Evolutionary conservation across 2,329 filamentous ascomycete species (phyloP).

Genomic region (Teratosphaeria zuluensis): DNA sequence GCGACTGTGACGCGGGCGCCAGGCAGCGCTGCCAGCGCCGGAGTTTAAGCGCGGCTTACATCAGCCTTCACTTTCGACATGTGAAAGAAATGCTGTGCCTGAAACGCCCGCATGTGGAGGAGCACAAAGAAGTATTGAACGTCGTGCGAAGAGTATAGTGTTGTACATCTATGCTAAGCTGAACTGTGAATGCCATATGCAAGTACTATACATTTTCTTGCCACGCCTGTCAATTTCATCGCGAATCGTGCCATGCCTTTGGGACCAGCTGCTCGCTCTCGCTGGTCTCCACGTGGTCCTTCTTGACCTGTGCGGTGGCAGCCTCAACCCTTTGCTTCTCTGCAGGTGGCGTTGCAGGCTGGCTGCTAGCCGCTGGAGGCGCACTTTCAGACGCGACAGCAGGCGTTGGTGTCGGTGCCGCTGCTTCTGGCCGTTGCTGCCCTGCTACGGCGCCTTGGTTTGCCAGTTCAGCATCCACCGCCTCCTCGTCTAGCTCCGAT

Average conservation of each 20-base stretch:
- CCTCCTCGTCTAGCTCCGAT: constrained; percentile 67
- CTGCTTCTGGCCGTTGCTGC: not conserved
- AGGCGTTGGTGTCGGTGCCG: not conserved
- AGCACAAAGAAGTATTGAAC: not conserved
- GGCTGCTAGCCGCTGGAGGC: constrained; percentile 3
- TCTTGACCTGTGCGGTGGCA: constrained; percentile 24
- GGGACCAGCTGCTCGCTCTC: constrained; percentile 40
- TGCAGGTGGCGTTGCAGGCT: constrained; percentile 9
- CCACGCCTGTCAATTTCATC: not conserved
- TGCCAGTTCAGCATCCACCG: constrained; percentile 10
- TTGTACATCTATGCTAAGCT: constrained; percentile 14
- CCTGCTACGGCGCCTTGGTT: constrained; percentile 7
- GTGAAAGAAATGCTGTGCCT: not conserved
- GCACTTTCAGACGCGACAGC: not conserved
- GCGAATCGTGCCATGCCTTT: constrained; percentile 39
- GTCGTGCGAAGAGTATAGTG: not conserved
- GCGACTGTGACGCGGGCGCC: not conserved
- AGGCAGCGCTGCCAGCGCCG: not conserved
- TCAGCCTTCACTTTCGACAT: not conserved
- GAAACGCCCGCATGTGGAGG: not conserved
- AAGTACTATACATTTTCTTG: not conserved
- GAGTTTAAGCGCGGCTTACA: not conserved
- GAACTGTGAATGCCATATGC: constrained; percentile 1
- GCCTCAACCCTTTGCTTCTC: constrained; percentile 19
- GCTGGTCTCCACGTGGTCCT: constrained; percentile 19